Evolutionary conservation across 352 stramenopile species (phyloP), one percentile per base, ranked within the genome.

Genomic region (Globisporangium cystogenes): DNA sequence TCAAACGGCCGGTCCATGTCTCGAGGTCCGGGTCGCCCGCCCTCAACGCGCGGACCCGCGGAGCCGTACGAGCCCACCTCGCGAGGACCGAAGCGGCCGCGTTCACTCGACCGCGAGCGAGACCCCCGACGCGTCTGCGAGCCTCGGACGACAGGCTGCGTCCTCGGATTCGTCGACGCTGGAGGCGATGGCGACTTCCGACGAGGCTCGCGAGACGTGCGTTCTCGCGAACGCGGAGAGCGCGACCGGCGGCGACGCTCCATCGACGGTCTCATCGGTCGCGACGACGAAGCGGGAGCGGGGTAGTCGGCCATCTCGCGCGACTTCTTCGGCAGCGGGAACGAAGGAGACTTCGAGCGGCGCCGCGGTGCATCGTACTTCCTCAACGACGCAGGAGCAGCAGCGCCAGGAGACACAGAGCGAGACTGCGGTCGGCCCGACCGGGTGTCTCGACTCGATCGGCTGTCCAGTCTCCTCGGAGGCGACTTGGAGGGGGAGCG

Each of bases 41-140:
- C 27, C 23, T 55, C 40, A 45, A 15, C 12, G 40, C 40, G 40
- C 10, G n/a, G 20, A 45, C 40, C 41, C 26, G 26, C 35, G 31
- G 41, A 39, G 12, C 59, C 47, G 23, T 56, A 62, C n/a, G 39
- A 44, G 8, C 54, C 51, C 21, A 58, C 36, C 18, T 51, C 59
- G n/a, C 41, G 46, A 20, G 27, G 20, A 5, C 21, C 37, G 16
- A 41, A 48, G 8, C 54, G 50, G 20, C 16, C 27, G 24, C 56
- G 49, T 20, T 54, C 50, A n/a, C 33, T 31, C 35, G 56, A 63
- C 48, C 56, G 40, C 21, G 56, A 60, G 4, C 51, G 51, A 11
- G 55, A 61, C 36, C 44, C 40, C 11, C 21, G 56, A 23, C 29
- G 40, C 26, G 29, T 18, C 18, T 40, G 29, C 23, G 26, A 20